Percentiles rank a stretch among this genome's conserved stretches.
These are phyloP conservation scores for Populus pruinosa DNA, from an alignment of 345 rosid genomes.

Conservation along the genomic window DNA sequence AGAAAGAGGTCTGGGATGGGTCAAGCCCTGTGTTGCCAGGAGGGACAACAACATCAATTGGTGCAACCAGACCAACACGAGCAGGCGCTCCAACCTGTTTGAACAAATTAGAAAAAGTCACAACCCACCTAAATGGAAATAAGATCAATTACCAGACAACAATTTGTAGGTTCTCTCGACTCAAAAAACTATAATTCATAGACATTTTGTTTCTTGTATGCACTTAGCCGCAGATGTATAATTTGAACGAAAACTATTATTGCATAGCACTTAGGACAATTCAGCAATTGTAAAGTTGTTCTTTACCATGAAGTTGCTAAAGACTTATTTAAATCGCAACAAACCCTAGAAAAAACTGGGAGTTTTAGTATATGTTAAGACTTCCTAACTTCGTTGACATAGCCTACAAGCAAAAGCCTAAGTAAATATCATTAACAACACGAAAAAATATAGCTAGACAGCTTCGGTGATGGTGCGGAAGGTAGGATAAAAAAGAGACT, in stretches of 20 bases:
- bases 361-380: background rate
- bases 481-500: background rate
- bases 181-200: background rate
- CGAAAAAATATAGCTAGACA: background rate
- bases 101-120: background rate
- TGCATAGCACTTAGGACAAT: background rate
- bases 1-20: conserved; percentile 95
- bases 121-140: background rate
- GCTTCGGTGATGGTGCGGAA: background rate
- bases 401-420: background rate
- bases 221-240: background rate
- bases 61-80: conserved; percentile 94
- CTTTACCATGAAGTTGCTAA: background rate
- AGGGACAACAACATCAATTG: conserved; percentile 87
- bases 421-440: background rate
- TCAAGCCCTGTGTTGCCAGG: conserved; percentile 98
- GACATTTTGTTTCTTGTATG: background rate
- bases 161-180: background rate
- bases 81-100: conserved; percentile 96
- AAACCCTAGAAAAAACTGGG: background rate
- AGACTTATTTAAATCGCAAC: background rate
- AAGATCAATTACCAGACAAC: background rate
- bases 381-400: background rate
- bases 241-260: background rate
- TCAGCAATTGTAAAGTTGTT: background rate